Conservation (phyloP, 768 basidiomycete genomes). For the Mycena galericulata region DNA sequence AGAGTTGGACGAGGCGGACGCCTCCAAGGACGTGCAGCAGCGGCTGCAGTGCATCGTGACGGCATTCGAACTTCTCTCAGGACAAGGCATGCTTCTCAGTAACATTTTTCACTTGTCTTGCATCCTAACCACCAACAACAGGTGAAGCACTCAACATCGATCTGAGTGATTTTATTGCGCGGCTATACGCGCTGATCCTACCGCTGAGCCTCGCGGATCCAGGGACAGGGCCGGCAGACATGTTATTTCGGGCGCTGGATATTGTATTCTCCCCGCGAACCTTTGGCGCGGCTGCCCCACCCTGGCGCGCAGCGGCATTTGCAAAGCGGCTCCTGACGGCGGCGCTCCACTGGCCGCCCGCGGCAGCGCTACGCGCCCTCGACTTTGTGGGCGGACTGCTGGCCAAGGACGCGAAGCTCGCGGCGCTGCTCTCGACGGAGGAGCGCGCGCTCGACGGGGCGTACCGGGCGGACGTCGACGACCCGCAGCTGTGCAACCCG, state of each 20-base stretch:
- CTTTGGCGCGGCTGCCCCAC: constrained; percentile 64
- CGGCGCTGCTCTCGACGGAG: constrained; percentile 87
- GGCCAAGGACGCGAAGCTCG: constrained; percentile 82
- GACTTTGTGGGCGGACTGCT: constrained; percentile 81
- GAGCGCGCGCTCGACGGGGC: constrained; percentile 88
- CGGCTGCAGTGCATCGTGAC: constrained; percentile 91
- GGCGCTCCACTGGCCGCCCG: constrained; percentile 84
- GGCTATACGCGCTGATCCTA: constrained; percentile 85
- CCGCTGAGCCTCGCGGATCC: constrained; percentile 77
- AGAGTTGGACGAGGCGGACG: constrained; percentile 47
- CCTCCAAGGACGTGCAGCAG: constrained; percentile 59
- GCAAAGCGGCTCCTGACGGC: constrained; percentile 90
- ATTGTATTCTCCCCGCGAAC: constrained; percentile 84
- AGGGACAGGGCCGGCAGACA: constrained; percentile 64
- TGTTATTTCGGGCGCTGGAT: constrained; percentile 88
- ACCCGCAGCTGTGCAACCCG: constrained; percentile 85
- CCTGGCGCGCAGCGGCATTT: constrained; percentile 90
- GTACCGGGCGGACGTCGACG: constrained; percentile 88
- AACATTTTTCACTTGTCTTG: constrained; percentile 5
- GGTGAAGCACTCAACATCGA: constrained; percentile 99
- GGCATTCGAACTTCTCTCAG: constrained; percentile 96
- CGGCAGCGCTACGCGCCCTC: constrained; percentile 72
- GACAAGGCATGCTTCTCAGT: constrained; percentile 76
- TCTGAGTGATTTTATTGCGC: constrained; percentile 87
- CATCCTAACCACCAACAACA: constrained; percentile 46